Evolutionary conservation across 2,329 filamentous ascomycete species (phyloP), one percentile per base, ranked within the genome.

Genomic region (Paracoccidioides lutzii): DNA sequence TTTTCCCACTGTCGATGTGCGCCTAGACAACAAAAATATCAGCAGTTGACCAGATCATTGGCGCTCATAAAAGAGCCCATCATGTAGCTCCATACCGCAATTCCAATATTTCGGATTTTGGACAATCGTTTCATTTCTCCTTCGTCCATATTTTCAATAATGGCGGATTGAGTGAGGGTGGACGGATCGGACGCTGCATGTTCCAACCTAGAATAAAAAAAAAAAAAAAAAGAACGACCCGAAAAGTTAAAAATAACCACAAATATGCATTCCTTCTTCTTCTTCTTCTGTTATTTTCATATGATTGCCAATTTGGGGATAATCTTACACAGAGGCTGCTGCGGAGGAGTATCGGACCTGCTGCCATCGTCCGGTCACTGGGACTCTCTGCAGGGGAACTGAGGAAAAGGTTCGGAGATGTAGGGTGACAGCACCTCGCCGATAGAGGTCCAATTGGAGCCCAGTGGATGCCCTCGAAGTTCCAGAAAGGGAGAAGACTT

Each of bases 1-100:
- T 98, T 76, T 98, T 98, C 65, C 93, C 93, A 67, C 89, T 95
- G 76, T 98, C 93, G 70, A 98, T 98, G 71, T 98, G 93, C 62
- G 93, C 93, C 56, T 58, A 56, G 37, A 59, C 42, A 56, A 56
- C 12, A 28, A 52, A 52, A 22, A 50, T 30, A 42, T 41, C 49
- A 52, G 49, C 3, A 52, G 8, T 6, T 43, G 8, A 40, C 9
- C n/a, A 43, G 5, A 41, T 33, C 9, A 15, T 4, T 14, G 37
- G 14, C 10, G 28, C 2, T 4, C 22, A 55, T 48, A 52, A 33
- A 48, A 54, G 54, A 48, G 15, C 56, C 58, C 8, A 42, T 2
- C 7, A 37, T 22, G 14, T 22, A 49, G 5, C 6, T 54, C 58
- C 81, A 57, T 82, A 90, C 87, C 66, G 93, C 93, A 76, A 98